A percentile compares a stretch with the other conserved stretches of the same genome.
Evolutionary conservation across 2,329 filamentous ascomycete species (phyloP).

Genomic region (Bipolaris victoriae): DNA sequence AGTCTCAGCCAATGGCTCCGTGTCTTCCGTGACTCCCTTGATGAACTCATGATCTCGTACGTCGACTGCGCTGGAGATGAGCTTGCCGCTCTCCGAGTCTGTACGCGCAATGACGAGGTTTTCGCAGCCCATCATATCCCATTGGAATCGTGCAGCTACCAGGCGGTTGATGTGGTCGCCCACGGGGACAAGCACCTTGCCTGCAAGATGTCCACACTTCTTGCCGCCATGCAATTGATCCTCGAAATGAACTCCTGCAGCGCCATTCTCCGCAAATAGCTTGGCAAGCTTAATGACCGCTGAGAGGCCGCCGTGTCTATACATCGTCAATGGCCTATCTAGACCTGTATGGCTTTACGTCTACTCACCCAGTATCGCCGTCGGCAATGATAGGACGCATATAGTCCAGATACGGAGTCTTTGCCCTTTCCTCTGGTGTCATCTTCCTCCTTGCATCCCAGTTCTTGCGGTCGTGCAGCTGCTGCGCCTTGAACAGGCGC

Average conservation of each 20-base stretch:
- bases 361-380: constrained; percentile 77
- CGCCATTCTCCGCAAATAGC: constrained; percentile 95
- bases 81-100: constrained; percentile 90
- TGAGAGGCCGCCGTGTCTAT: constrained; percentile 83
- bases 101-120: constrained; percentile 94
- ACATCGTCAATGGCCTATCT: constrained; percentile 20
- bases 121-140: constrained; percentile 97
- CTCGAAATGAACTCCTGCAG: constrained; percentile 95
- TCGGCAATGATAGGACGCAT: constrained; percentile 94
- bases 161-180: constrained; percentile 97
- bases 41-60: constrained; percentile 97
- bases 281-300: constrained; percentile 96
- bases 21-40: constrained; percentile 79
- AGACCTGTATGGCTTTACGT: accelerated
- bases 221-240: constrained; percentile 98
- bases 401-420: constrained; percentile 87
- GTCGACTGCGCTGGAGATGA: constrained; percentile 90
- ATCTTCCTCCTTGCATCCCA: constrained; percentile 85
- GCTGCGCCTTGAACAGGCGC: constrained; percentile 93
- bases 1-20: constrained; percentile 83
- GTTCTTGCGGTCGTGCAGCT: constrained; percentile 94
- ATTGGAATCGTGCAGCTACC: constrained; percentile 90
- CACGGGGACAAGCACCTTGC: constrained; percentile 92
- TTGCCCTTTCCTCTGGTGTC: constrained; percentile 72
- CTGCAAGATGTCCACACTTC: constrained; percentile 95